phyloP scores from a whole-genome alignment of 805 yeast species.

The Candida ulmi region DNA sequence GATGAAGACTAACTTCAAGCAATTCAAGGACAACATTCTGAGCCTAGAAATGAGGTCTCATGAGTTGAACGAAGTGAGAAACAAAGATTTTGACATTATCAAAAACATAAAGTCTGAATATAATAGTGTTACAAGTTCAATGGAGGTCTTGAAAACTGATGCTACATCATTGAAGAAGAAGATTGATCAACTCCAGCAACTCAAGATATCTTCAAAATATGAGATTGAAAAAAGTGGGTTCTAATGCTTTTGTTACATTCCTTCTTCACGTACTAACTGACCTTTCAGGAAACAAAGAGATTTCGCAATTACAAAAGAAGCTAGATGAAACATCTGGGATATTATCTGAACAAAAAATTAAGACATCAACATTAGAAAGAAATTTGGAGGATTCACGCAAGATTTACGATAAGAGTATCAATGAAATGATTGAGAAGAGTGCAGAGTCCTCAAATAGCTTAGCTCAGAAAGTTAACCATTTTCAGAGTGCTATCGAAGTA shows the following conservation, averaged over 20 bases:
- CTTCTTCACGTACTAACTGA: constrained; percentile 6
- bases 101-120: constrained; percentile 21
- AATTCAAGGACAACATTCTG: constrained; percentile 18
- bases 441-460: background rate
- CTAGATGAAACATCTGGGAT: constrained; percentile 40
- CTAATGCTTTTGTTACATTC: no score
- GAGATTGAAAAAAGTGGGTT: constrained; percentile 19
- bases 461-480: constrained; percentile 2
- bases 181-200: constrained; percentile 21
- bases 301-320: constrained; percentile 28
- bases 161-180: constrained; percentile 16
- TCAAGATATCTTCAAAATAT: constrained; percentile 16
- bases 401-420: constrained; percentile 10
- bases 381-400: constrained; percentile 14
- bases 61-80: constrained; percentile 20
- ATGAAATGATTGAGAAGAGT: background rate
- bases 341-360: constrained; percentile 41
- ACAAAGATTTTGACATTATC: constrained; percentile 16
- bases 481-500: background rate
- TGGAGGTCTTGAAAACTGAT: constrained; percentile 20
- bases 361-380: constrained; percentile 24
- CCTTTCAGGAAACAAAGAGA: constrained; percentile 26
- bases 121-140: constrained; percentile 9
- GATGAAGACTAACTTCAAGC: constrained; percentile 18
- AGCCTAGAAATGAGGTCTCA: constrained; percentile 19